Percentiles rank a stretch among this genome's conserved stretches.
phyloP scores from a whole-genome alignment of 441 rosid genomes.

The Euphorbia corollata region DNA sequence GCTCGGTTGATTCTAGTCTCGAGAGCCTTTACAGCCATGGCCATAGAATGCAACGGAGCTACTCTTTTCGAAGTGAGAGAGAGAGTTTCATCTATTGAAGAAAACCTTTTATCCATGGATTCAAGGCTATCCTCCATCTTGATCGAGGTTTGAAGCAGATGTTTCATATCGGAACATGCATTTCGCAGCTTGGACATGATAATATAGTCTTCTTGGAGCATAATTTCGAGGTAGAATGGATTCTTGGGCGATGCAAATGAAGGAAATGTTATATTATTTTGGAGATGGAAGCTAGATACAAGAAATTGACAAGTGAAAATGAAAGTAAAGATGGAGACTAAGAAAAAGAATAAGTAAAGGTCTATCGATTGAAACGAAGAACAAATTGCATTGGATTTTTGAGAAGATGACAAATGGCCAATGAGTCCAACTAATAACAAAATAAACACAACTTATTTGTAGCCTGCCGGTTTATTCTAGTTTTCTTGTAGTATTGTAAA shows the following conservation, averaged over 20 bases:
- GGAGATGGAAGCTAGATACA: constrained; percentile 9
- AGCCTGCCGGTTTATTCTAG: constrained; percentile 14
- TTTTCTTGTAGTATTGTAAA: background rate
- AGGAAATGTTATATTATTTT: too few relatives aligned
- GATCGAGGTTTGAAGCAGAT: constrained; percentile 29
- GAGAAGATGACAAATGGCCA: constrained; percentile 26
- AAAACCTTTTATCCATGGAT: constrained; percentile 36
- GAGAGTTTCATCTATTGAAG: constrained; percentile 31
- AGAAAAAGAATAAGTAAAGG: constrained; percentile 8
- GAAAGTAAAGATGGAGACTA: background rate
- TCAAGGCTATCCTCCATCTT: constrained; percentile 25
- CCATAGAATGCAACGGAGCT: constrained; percentile 48
- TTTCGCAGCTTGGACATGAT: constrained; percentile 27
- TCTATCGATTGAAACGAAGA: constrained; percentile 34
- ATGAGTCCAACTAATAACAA: constrained; percentile 5
- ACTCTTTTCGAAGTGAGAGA: constrained; percentile 35
- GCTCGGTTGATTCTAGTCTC: constrained; percentile 53
- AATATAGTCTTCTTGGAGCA: constrained; percentile 26
- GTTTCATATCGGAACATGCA: constrained; percentile 39
- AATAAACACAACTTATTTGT: background rate
- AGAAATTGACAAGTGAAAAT: background rate
- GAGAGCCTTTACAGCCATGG: constrained; percentile 48
- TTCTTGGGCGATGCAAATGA: too few relatives aligned
- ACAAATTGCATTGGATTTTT: constrained; percentile 27
- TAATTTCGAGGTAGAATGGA: constrained; percentile 16